Percentiles rank a stretch among this genome's conserved stretches.
Evolutionary conservation across 306 rosid genomes (phyloP).

Genomic region (Spatholobus suberectus): DNA sequence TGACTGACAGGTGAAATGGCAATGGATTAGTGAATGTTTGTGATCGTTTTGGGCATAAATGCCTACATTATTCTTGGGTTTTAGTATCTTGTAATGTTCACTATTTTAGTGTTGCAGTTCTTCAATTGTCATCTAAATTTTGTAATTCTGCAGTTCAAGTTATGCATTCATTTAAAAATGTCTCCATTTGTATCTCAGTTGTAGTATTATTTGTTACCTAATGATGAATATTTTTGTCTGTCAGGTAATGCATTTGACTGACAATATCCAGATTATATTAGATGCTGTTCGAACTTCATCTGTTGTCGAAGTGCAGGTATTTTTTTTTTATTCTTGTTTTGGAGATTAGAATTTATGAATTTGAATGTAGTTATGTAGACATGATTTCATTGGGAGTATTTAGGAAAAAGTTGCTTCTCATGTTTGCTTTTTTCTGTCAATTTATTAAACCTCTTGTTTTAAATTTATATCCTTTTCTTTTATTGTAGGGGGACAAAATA

Average conservation of each 20-base stretch:
- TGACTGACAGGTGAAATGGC: conserved; percentile 24
- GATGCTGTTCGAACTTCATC: conserved; percentile 69
- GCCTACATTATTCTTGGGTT: neutral
- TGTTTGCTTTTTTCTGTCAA: neutral
- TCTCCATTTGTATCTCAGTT: conserved; percentile 15
- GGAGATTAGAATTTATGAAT: neutral
- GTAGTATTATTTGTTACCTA: conserved; percentile 1
- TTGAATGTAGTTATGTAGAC: neutral
- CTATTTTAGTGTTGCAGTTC: conserved; percentile 13
- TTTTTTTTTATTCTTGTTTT: conserved; percentile 28
- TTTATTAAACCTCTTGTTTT: neutral
- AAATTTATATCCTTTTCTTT: conserved; percentile 18
- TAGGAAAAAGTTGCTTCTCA: conserved; percentile 2
- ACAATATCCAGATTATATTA: conserved; percentile 66
- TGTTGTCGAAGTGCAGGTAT: conserved; percentile 76
- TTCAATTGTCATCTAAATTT: neutral
- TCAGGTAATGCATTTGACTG: conserved; percentile 78
- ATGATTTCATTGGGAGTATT: neutral
- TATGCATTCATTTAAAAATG: neutral
- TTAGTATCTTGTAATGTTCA: conserved; percentile 22
- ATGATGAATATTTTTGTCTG: conserved; percentile 13
- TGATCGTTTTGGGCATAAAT: conserved; percentile 4
- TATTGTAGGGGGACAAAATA: conserved; percentile 73
- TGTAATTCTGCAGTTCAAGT: conserved; percentile 2
- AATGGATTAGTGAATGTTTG: conserved; percentile 3